A percentile compares a stretch with the other conserved stretches of the same genome.
Evolutionary conservation across 129 eudicot species (phyloP).

Genomic region (Pittosporum tobira): DNA sequence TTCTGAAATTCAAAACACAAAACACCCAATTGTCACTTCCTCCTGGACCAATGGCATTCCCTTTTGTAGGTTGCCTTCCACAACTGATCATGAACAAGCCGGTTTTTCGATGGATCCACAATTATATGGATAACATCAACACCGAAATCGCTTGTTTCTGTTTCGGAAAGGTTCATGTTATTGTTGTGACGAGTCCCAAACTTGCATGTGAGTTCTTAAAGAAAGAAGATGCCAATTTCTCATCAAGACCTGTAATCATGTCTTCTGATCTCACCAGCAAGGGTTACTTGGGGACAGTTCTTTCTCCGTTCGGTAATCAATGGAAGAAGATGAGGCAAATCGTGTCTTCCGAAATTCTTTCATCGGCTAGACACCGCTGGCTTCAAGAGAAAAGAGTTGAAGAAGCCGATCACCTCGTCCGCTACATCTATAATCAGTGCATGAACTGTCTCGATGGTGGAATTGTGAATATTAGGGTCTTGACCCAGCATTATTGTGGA

Average conservation of each 20-base stretch:
- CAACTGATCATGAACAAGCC: not conserved
- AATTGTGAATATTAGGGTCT: conserved; percentile 20
- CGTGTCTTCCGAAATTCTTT: no score
- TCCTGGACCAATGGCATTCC: not conserved
- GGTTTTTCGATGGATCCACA: conserved; percentile 36
- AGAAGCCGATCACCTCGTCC: conserved; percentile 27
- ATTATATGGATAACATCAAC: conserved; percentile 26
- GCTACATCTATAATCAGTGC: conserved; percentile 12
- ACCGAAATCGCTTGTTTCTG: conserved; percentile 30
- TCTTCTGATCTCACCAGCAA: conserved; percentile 15
- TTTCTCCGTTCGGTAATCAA: no score
- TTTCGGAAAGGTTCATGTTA: conserved; percentile 25
- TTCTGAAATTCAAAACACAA: no score
- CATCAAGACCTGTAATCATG: conserved; percentile 28
- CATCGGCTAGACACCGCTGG: conserved; percentile 3
- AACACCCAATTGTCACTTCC: not conserved
- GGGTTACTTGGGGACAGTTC: conserved; percentile 12
- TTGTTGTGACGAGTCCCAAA: conserved; percentile 24
- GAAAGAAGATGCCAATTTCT: conserved; percentile 29
- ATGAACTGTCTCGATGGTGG: not conserved
- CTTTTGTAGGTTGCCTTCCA: not conserved
- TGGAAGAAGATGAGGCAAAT: no score
- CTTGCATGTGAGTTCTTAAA: conserved; percentile 29
- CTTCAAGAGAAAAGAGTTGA: conserved; percentile 12
- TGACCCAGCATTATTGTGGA: conserved; percentile 22